Base-by-base conservation (phyloP, 495 filamentous ascomycete species). In the Penicillium taxi region DNA sequence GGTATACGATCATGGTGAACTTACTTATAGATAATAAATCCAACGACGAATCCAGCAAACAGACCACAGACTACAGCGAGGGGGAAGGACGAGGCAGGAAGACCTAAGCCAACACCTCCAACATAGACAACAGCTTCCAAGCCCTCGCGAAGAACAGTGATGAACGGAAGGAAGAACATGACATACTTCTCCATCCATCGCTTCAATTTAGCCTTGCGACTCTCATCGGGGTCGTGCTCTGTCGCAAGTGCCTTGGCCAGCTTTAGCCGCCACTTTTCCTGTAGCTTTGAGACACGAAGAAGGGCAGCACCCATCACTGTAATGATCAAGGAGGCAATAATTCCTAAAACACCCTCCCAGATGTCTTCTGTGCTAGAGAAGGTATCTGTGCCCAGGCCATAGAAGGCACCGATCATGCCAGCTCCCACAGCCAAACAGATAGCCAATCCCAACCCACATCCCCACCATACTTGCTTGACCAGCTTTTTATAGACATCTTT, bases 231-330 rank as follows among this genome's bases (percentile, higher is more conserved):
- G 6, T 44, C 54, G 12, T 72, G 44, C 2, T 76, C 69, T 7
- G 64, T 53, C 44, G 80, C 81, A 14, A 89, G 57, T 0, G 77
- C 69, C 41, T 72, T 70, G 11, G 76, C 72, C n/a, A 94, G 69
- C 71, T 87, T 88, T 37, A 80, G 60, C 9, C 76, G 75, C 86
- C 86, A 94, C 55, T 88, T 87, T 29, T 85, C 82, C 54, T 87
- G 81, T 53, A 89, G 73, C 61, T 89, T 90, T 32, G 77, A 81
- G 26, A 94, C 75, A n/a, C 86, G 74, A 6, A 94, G 66, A 15
- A 91, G 72, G 6, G 83, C 83, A 8, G 77, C 78, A 18, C 86
- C 86, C 55, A 91, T 78, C 33, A 86, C 49, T 22, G 81, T 79
- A 52, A 94, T 89, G 55, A 94, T 83, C 32, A 89, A 31, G 9